Percentiles rank a stretch among this genome's conserved stretches.
phyloP scores from a whole-genome alignment of 805 yeast genomes.

The Nakazawaea populi region DNA sequence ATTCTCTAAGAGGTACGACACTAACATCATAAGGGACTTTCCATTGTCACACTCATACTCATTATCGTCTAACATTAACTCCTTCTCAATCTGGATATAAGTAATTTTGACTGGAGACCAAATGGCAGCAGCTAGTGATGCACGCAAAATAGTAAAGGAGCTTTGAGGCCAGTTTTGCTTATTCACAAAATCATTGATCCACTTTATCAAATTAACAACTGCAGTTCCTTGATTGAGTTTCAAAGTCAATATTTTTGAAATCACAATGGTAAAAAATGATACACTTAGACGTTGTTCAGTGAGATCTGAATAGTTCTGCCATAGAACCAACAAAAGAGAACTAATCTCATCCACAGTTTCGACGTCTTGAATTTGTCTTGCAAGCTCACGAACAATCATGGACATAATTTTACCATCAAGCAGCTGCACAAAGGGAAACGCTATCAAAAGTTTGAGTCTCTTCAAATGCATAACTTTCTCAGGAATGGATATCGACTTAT shows the following conservation, averaged over 20 bases:
- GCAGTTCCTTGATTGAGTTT: background rate
- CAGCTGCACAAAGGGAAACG: constrained; percentile 19
- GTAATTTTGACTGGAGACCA: background rate
- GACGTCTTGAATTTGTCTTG: constrained; percentile 17
- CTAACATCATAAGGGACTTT: background rate
- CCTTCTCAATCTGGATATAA: background rate
- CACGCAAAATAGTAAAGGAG: background rate
- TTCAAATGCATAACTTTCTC: constrained; percentile 25
- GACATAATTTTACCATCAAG: constrained; percentile 14
- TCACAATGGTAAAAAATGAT: constrained; percentile 17
- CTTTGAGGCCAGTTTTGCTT: background rate
- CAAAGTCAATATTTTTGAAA: constrained; percentile 12
- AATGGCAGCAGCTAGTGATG: background rate
- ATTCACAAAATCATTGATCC: background rate
- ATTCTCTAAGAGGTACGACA: background rate
- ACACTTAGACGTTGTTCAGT: constrained; percentile 7
- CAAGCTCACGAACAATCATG: constrained; percentile 17
- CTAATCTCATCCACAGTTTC: constrained; percentile 22
- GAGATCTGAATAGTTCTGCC: constrained; percentile 12
- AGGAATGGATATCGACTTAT: constrained; percentile 15
- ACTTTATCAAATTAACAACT: background rate
- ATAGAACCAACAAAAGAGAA: constrained; percentile 17
- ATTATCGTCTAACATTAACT: background rate
- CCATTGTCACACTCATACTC: background rate
- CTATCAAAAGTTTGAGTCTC: constrained; percentile 30